These are phyloP conservation scores for Ophiostoma sp. DNA, from an alignment of 2,329 filamentous ascomycete genomes.

Conservation along the genomic window DNA sequence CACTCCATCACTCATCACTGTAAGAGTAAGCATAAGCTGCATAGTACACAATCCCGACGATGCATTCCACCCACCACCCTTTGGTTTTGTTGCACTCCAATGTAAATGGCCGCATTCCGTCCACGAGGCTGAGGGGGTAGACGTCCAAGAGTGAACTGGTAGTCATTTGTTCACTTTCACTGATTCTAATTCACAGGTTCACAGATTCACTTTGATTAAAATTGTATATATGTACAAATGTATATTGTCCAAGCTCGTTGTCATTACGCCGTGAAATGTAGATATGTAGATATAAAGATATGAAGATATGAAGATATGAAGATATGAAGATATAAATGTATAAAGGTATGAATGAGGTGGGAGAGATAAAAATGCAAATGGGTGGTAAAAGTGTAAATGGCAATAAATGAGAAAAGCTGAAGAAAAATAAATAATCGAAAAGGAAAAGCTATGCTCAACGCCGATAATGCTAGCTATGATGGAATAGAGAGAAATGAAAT, in stretches of 20 bases:
- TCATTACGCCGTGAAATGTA: conserved; percentile 4
- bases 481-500: not conserved
- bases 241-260: conserved; percentile 5
- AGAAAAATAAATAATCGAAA: not conserved
- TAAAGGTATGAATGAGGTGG: not conserved
- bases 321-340: not conserved
- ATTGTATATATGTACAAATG: not conserved
- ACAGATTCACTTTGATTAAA: not conserved
- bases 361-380: not conserved
- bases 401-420: not conserved
- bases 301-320: not conserved
- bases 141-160: not conserved
- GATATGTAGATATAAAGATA: not conserved
- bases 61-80: not conserved
- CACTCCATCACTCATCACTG: not conserved
- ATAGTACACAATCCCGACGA: not conserved
- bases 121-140: not conserved
- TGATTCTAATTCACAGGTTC: not conserved
- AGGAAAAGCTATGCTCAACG: not conserved
- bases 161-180: not conserved
- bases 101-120: not conserved
- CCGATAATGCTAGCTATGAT: not conserved
- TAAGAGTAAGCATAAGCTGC: not conserved
- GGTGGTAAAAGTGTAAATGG: not conserved
- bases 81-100: not conserved